phyloP scores from a whole-genome alignment of 495 filamentous ascomycete genomes.

The Aspergillus homomorphus region DNA sequence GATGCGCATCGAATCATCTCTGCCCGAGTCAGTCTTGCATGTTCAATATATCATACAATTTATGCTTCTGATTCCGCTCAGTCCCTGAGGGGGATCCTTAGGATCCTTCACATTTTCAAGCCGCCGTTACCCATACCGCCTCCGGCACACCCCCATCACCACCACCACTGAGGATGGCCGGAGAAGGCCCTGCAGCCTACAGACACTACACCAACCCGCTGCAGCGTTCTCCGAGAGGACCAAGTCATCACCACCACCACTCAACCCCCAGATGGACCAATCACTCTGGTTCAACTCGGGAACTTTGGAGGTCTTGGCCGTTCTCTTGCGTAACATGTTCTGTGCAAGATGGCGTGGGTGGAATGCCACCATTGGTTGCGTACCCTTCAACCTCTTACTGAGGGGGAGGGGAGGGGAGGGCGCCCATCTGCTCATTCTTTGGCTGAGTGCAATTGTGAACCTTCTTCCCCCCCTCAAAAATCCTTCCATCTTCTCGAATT shows the following conservation, averaged over 20 bases:
- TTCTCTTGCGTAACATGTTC: conserved; percentile 5
- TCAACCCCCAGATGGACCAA: conserved; percentile 7
- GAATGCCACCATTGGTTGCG: conserved; percentile 8
- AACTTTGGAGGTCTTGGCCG: conserved; percentile 3
- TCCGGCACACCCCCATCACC: not conserved
- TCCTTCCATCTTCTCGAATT: too few species aligned
- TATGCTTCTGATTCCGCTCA: not conserved
- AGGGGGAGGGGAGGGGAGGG: not conserved
- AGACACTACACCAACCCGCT: conserved; percentile 1
- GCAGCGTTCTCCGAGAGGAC: conserved; percentile 9
- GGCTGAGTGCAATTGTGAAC: not conserved
- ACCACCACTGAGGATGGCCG: not conserved
- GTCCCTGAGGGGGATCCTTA: conserved; percentile 1
- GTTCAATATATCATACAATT: not conserved
- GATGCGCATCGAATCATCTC: not conserved
- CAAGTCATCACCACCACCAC: conserved; percentile 13
- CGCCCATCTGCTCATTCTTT: not conserved
- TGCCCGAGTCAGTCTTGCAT: not conserved
- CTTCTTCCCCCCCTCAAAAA: too few species aligned
- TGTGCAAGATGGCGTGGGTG: conserved; percentile 6
- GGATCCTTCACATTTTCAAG: too few species aligned
- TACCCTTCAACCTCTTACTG: not conserved
- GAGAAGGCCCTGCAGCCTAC: conserved; percentile 8
- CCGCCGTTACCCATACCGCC: not conserved
- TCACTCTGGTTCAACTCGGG: not conserved